Percentiles rank a stretch among this genome's conserved stretches.
These are phyloP conservation scores for Orychophragmus violaceus DNA, from an alignment of 345 rosid species.

Conservation along the genomic window DNA sequence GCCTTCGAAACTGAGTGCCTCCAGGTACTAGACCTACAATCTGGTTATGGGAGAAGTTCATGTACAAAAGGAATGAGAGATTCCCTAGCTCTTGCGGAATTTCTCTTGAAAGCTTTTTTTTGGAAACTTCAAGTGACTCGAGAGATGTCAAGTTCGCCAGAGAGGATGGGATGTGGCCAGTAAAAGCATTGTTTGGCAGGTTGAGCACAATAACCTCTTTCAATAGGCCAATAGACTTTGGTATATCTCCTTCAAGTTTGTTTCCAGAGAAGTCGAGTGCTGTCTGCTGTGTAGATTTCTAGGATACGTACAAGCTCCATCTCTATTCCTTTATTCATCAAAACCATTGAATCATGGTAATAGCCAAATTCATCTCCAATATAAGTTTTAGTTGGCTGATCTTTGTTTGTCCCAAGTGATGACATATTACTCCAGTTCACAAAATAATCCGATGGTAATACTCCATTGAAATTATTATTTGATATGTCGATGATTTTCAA, in stretches of 20 bases:
- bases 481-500: not conserved
- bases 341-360: not conserved
- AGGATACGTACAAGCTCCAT: not conserved
- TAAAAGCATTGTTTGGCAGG: not conserved
- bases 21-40: not conserved
- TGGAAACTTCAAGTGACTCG: not conserved
- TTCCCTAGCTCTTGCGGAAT: not conserved
- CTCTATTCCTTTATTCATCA: not conserved
- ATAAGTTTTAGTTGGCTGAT: not conserved
- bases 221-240: not conserved
- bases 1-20: not conserved
- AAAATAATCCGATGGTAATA: not conserved
- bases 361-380: not conserved
- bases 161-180: not conserved
- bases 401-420: not conserved
- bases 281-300: not conserved
- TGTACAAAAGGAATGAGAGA: not conserved
- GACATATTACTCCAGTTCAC: not conserved
- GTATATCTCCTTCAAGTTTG: not conserved
- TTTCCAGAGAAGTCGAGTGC: not conserved
- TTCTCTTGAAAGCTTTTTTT: not conserved
- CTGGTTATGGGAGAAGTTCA: not conserved
- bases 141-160: not conserved
- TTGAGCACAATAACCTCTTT: not conserved
- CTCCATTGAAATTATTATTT: not conserved